phyloP scores from a whole-genome alignment of 768 basidiomycete species.

The Tephrocybe rancida region DNA sequence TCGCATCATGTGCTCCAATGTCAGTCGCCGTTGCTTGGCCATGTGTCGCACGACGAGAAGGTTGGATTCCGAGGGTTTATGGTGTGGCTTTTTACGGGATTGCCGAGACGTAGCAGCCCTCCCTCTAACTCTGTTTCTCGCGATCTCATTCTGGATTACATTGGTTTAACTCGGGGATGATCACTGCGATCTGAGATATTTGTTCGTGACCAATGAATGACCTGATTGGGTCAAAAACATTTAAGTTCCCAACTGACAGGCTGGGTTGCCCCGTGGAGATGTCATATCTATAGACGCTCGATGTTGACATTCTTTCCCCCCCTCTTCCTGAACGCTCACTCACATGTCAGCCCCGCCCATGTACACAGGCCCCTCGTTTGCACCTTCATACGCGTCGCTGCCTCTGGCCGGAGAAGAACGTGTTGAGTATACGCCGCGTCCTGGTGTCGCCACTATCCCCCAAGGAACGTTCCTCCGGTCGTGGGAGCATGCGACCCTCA shows the following conservation, averaged over 20 bases:
- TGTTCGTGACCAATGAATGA: background rate
- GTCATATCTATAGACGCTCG: background rate
- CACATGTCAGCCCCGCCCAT: conserved; percentile 7
- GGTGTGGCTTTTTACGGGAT: conserved; percentile 37
- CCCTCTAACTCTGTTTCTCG: conserved; percentile 41
- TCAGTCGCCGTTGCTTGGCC: background rate
- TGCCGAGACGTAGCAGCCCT: conserved; percentile 43
- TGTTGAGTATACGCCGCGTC: conserved; percentile 39
- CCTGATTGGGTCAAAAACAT: no score
- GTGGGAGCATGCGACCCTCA: conserved; percentile 37
- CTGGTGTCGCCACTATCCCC: conserved; percentile 17
- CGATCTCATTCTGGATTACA: conserved; percentile 39
- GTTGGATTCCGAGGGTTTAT: conserved; percentile 17
- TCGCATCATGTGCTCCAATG: conserved; percentile 4
- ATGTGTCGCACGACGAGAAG: background rate
- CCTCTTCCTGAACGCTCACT: background rate
- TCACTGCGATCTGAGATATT: background rate
- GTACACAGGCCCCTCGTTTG: conserved; percentile 11
- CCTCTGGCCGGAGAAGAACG: conserved; percentile 36
- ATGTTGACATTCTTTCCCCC: background rate
- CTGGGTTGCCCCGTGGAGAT: background rate
- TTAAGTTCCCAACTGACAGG: background rate
- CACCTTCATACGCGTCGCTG: conserved; percentile 35
- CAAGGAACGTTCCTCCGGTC: conserved; percentile 29
- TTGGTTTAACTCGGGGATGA: conserved; percentile 8